phyloP scores from a whole-genome alignment of 2,329 filamentous ascomycete species.

The Microsporum audouinii region DNA sequence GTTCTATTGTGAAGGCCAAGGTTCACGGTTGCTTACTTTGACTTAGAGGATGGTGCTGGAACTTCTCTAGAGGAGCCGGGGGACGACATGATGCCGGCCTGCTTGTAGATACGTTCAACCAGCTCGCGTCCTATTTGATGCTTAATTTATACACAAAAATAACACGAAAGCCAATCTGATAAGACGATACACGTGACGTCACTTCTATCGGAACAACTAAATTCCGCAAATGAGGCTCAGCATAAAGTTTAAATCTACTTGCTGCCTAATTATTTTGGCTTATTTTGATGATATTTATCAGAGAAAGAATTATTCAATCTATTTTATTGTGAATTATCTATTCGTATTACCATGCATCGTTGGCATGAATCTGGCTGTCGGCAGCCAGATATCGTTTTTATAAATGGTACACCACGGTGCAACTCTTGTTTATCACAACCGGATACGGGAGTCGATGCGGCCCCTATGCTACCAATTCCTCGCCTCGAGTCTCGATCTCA shows the following conservation, averaged over 20 bases:
- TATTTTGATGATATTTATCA: neutral
- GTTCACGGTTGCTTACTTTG: neutral
- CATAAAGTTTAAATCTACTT: neutral
- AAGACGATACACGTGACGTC: neutral
- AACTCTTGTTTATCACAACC: neutral
- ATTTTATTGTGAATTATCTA: neutral
- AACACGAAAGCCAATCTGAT: neutral
- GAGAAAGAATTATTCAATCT: neutral
- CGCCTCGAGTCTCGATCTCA: neutral
- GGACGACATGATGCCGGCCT: neutral
- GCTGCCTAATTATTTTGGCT: neutral
- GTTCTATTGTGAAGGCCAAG: neutral
- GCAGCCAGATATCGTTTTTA: neutral
- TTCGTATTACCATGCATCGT: neutral
- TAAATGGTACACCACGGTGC: neutral
- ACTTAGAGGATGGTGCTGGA: neutral
- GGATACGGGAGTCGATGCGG: neutral
- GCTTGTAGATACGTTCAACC: neutral
- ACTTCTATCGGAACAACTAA: neutral
- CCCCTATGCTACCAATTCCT: neutral
- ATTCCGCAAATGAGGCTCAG: neutral
- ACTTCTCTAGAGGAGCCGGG: neutral
- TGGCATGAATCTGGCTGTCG: slow-evolving; percentile 3
- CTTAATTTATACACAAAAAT: neutral
- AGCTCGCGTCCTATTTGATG: neutral